These are phyloP conservation scores for Esteya vermicola DNA, from an alignment of 2,329 filamentous ascomycete species.

Conservation along the genomic window DNA sequence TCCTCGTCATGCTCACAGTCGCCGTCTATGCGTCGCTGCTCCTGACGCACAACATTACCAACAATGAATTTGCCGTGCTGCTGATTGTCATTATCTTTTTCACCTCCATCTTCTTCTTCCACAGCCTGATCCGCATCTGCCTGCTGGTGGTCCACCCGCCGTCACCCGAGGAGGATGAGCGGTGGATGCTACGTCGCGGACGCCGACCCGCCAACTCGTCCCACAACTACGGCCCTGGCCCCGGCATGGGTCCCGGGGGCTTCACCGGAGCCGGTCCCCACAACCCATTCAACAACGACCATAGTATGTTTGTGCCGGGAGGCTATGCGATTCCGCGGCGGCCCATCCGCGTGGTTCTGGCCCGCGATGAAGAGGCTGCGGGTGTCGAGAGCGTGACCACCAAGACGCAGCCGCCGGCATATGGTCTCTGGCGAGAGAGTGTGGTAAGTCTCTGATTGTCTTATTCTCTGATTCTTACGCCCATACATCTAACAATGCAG, in stretches of 20 bases:
- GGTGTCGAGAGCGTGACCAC: slow-evolving; percentile 38
- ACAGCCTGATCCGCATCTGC: slow-evolving; percentile 60
- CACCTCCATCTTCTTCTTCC: slow-evolving; percentile 66
- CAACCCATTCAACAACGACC: no score
- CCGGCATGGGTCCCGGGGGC: no score
- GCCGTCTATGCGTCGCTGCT: slow-evolving; percentile 58
- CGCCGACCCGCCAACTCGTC: slow-evolving; percentile 10
- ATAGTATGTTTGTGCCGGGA: slow-evolving; percentile 32
- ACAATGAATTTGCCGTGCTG: slow-evolving; percentile 63
- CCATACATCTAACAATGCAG: slow-evolving; percentile 20
- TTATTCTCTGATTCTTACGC: neutral
- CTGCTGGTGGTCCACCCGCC: slow-evolving; percentile 45
- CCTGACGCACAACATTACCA: slow-evolving; percentile 47
- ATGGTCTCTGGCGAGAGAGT: slow-evolving; percentile 72
- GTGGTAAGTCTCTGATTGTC: slow-evolving; percentile 45
- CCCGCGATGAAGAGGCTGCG: slow-evolving; percentile 57
- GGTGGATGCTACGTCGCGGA: slow-evolving; percentile 10
- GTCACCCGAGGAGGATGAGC: slow-evolving; percentile 17
- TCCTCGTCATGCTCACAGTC: slow-evolving; percentile 44
- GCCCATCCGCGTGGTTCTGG: slow-evolving; percentile 65
- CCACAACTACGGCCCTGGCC: slow-evolving; percentile 15
- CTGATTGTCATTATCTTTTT: slow-evolving; percentile 65
- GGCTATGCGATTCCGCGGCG: slow-evolving; percentile 56
- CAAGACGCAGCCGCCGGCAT: slow-evolving; percentile 61
- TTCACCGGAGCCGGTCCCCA: no score